A percentile compares a stretch with the other conserved stretches of the same genome.
These are phyloP conservation scores for Ganoderma boninense DNA, from an alignment of 1,284 basidiomycete genomes.

Conservation along the genomic window DNA sequence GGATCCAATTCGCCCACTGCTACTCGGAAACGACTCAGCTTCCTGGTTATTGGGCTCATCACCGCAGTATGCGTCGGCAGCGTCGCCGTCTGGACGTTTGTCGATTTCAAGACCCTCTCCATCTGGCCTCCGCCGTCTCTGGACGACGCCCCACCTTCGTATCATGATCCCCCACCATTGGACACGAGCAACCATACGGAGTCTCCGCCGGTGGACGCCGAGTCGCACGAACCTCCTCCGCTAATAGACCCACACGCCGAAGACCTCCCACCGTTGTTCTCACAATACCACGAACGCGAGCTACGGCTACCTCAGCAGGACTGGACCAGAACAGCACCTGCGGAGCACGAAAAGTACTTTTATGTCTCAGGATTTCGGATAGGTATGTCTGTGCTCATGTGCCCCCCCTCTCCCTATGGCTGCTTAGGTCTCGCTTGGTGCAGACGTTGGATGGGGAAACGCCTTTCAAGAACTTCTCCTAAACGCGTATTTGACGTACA, in stretches of 20 bases:
- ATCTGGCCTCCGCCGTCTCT: background rate
- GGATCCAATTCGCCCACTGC: background rate
- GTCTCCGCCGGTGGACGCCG: background rate
- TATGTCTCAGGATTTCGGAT: constrained; percentile 13
- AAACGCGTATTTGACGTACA: constrained; percentile 55
- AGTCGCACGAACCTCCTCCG: background rate
- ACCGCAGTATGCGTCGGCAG: background rate
- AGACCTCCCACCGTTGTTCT: constrained; percentile 23
- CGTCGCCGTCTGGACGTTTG: constrained; percentile 3
- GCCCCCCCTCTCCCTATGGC: background rate
- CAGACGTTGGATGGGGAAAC: constrained; percentile 56
- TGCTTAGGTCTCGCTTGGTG: background rate
- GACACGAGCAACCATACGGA: background rate
- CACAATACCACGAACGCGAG: constrained; percentile 18
- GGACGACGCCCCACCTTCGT: background rate
- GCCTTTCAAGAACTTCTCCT: constrained; percentile 60
- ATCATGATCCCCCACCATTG: background rate
- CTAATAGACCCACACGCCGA: background rate
- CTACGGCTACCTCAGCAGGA: constrained; percentile 23
- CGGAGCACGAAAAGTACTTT: constrained; percentile 20
- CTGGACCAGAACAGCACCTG: constrained; percentile 16
- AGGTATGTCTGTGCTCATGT: background rate
- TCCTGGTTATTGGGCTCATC: background rate
- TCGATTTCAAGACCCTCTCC: background rate
- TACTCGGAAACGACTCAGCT: background rate